Conservation (phyloP, 306 rosid genomes). For the Nissolia schottii region DNA sequence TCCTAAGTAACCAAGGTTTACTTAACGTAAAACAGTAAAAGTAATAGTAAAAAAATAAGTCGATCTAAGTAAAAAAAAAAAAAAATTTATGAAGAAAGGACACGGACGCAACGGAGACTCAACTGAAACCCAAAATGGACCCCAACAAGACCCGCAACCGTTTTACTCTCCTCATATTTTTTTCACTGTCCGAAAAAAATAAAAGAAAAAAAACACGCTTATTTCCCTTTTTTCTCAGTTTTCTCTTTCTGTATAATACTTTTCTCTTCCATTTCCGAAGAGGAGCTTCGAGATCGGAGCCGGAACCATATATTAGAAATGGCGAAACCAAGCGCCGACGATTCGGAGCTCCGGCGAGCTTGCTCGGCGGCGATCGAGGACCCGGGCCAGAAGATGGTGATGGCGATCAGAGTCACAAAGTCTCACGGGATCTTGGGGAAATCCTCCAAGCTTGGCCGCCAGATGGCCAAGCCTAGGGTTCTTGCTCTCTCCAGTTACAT, state of each 20-base stretch:
- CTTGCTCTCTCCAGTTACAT: slow-evolving; percentile 88
- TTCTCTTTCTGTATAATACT: background rate
- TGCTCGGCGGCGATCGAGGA: slow-evolving; percentile 86
- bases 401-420: slow-evolving; percentile 84
- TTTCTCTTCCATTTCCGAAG: background rate
- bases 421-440: slow-evolving; percentile 74
- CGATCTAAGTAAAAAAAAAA: no score
- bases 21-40: no score
- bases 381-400: slow-evolving; percentile 69
- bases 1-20: no score
- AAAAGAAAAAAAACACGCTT: background rate
- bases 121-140: background rate
- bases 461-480: slow-evolving; percentile 99
- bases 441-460: slow-evolving; percentile 78
- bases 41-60: no score
- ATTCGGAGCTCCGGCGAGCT: slow-evolving; percentile 88
- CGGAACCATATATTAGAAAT: slow-evolving; percentile 32
- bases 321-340: slow-evolving; percentile 97
- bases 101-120: background rate
- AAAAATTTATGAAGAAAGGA: no score
- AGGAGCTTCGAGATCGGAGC: slow-evolving; percentile 30
- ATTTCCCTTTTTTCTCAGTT: no score
- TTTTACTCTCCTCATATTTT: background rate
- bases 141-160: background rate
- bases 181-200: background rate